Evolutionary conservation across 2,329 filamentous ascomycete genomes (phyloP).

Genomic region (Pestalotiopsis sp.): DNA sequence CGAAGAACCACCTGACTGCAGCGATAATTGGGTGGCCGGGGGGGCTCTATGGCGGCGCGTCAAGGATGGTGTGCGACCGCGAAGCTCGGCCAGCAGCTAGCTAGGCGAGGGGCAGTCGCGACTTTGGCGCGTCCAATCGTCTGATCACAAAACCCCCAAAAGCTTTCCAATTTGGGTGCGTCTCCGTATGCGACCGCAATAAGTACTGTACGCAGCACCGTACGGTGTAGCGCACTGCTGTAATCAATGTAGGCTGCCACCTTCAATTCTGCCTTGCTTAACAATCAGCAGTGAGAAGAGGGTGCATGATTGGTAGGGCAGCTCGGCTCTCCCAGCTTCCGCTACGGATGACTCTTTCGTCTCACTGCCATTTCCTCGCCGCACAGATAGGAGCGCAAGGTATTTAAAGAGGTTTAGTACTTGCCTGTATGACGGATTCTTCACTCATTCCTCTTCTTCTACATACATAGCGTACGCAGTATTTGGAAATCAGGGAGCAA

Average conservation of each 20-base stretch:
- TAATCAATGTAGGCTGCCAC: slow-evolving; percentile 19
- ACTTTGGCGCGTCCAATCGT: slow-evolving; percentile 6
- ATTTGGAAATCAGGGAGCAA: neutral
- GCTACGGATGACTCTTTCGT: neutral
- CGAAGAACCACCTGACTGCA: neutral
- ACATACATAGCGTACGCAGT: neutral
- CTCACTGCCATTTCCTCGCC: neutral
- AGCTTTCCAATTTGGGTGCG: neutral
- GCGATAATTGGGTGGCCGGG: neutral
- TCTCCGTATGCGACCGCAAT: neutral
- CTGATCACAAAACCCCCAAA: neutral
- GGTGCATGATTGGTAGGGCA: slow-evolving; percentile 17
- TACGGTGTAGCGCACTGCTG: neutral
- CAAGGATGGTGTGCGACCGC: slow-evolving; percentile 10
- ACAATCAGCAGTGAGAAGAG: slow-evolving; percentile 22
- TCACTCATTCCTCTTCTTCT: neutral
- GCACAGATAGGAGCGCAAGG: neutral
- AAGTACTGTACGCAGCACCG: neutral
- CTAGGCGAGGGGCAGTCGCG: slow-evolving; percentile 13
- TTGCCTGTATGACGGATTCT: neutral
- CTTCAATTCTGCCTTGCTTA: slow-evolving; percentile 32
- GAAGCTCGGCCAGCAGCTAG: neutral
- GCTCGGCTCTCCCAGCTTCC: neutral
- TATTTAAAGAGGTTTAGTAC: neutral
- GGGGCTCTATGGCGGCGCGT: neutral